These are phyloP conservation scores for Apiotrichum gracile DNA, from an alignment of 1,284 basidiomycete genomes.

Conservation along the genomic window DNA sequence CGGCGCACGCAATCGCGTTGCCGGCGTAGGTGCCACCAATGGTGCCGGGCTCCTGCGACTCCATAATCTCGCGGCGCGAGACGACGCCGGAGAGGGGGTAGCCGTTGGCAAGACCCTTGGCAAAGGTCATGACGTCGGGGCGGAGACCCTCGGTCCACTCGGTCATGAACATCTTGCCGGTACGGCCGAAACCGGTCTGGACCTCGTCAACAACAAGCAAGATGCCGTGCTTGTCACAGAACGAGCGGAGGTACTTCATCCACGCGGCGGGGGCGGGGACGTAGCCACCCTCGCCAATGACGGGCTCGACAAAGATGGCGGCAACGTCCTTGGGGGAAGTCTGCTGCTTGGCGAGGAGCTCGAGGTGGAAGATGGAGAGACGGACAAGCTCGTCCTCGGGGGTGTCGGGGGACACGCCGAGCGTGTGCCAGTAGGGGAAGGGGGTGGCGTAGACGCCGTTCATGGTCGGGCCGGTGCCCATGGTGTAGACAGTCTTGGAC, in stretches of 20 bases:
- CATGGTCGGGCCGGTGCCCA: slow-evolving; percentile 33
- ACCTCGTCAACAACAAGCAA: slow-evolving; percentile 77
- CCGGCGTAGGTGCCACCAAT: slow-evolving; percentile 90
- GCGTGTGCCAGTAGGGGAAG: slow-evolving; percentile 92
- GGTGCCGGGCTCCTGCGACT: slow-evolving; percentile 68
- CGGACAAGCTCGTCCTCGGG: slow-evolving; percentile 61
- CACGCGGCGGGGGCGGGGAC: slow-evolving; percentile 79
- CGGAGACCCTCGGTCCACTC: slow-evolving; percentile 63
- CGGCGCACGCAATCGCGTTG: slow-evolving; percentile 82
- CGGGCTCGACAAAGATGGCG: slow-evolving; percentile 85
- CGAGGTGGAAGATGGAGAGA: slow-evolving; percentile 71
- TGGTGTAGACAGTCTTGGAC: slow-evolving; percentile 82
- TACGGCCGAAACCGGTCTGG: slow-evolving; percentile 83
- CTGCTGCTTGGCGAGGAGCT: slow-evolving; percentile 77
- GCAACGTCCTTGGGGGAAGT: slow-evolving; percentile 79
- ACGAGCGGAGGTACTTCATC: slow-evolving; percentile 67
- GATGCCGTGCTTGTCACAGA: slow-evolving; percentile 83
- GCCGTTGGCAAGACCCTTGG: slow-evolving; percentile 60
- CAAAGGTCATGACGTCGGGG: slow-evolving; percentile 83
- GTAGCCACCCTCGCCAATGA: slow-evolving; percentile 88
- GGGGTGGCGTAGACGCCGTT: slow-evolving; percentile 71
- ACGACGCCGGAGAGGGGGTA: slow-evolving; percentile 87
- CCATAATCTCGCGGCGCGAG: slow-evolving; percentile 73
- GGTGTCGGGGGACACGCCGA: slow-evolving; percentile 60
- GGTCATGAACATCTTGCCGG: slow-evolving; percentile 77